Percentiles rank a stretch among this genome's conserved stretches.
phyloP scores from a whole-genome alignment of 257 asterid species.

The Knoxia roxburghii region DNA sequence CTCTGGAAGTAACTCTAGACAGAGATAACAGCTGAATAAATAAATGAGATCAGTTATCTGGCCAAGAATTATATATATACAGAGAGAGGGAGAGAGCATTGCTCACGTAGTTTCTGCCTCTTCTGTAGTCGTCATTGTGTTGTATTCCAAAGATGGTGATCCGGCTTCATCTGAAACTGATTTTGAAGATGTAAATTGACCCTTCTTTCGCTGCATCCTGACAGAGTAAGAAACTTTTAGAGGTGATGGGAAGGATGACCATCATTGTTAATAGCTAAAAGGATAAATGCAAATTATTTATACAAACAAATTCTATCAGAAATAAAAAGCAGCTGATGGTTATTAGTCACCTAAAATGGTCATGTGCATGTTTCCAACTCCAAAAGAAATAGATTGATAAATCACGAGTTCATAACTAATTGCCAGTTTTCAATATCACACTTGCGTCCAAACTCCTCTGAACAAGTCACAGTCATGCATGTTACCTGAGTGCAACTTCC shows the following conservation, averaged over 20 bases:
- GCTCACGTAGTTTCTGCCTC: constrained; percentile 88
- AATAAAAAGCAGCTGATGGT: not conserved
- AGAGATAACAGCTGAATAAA: not conserved
- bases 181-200: constrained; percentile 92
- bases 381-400: not conserved
- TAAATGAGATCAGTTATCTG: not conserved
- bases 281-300: not conserved
- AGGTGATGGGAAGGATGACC: not conserved
- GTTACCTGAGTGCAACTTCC: constrained; percentile 97
- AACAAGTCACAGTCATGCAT: constrained; percentile 9
- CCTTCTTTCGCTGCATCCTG: constrained; percentile 99
- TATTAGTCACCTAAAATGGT: not conserved
- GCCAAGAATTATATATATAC: not conserved
- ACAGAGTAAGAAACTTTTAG: constrained; percentile 17
- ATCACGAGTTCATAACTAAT: not conserved
- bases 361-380: not conserved
- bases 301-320: not conserved
- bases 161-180: constrained; percentile 71
- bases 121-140: constrained; percentile 56
- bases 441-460: not conserved
- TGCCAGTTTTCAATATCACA: not conserved
- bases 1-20: not conserved
- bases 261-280: not conserved
- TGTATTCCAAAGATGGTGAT: constrained; percentile 77
- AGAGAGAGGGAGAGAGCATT: not conserved